A percentile compares a stretch with the other conserved stretches of the same genome.
Evolutionary conservation across 371 early-diverging fungal genomes (phyloP).

Genomic region (Smittium mucronatum): DNA sequence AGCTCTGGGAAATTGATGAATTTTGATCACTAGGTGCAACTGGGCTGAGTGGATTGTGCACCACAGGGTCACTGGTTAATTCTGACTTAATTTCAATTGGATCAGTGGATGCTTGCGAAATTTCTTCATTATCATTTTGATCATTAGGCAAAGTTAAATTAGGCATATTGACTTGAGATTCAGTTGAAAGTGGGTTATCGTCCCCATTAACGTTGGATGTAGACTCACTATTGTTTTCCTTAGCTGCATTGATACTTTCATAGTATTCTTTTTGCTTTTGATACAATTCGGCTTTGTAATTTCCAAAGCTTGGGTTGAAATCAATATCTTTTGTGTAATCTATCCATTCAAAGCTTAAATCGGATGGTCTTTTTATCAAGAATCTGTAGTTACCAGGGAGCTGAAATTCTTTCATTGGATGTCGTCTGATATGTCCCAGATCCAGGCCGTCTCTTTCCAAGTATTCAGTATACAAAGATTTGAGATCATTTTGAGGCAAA

Average conservation of each 20-base stretch:
- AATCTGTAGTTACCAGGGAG: slow-evolving; percentile 70
- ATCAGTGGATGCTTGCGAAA: slow-evolving; percentile 21
- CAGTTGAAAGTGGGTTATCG: no score
- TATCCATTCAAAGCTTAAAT: slow-evolving; percentile 37
- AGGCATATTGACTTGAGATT: no score
- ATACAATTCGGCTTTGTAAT: neutral
- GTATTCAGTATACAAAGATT: slow-evolving; percentile 44
- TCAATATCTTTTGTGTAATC: slow-evolving; percentile 47
- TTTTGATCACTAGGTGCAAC: slow-evolving; percentile 19
- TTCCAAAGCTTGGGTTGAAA: neutral
- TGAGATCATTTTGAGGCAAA: slow-evolving; percentile 69
- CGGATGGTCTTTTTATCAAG: slow-evolving; percentile 40
- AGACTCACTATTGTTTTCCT: neutral
- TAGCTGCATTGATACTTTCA: neutral
- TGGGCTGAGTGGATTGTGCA: slow-evolving; percentile 40
- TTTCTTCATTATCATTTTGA: neutral
- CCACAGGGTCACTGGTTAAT: slow-evolving; percentile 54
- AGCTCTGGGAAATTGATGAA: neutral
- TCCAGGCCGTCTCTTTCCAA: slow-evolving; percentile 58
- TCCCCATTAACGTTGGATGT: neutral
- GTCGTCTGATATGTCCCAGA: slow-evolving; percentile 31
- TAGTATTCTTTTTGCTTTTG: neutral
- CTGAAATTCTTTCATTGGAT: slow-evolving; percentile 39
- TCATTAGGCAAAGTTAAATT: no score
- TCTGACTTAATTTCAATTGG: no score